Percentiles rank a stretch among this genome's conserved stretches.
These are phyloP conservation scores for Mycena venus DNA, from an alignment of 768 basidiomycete genomes.

Conservation along the genomic window DNA sequence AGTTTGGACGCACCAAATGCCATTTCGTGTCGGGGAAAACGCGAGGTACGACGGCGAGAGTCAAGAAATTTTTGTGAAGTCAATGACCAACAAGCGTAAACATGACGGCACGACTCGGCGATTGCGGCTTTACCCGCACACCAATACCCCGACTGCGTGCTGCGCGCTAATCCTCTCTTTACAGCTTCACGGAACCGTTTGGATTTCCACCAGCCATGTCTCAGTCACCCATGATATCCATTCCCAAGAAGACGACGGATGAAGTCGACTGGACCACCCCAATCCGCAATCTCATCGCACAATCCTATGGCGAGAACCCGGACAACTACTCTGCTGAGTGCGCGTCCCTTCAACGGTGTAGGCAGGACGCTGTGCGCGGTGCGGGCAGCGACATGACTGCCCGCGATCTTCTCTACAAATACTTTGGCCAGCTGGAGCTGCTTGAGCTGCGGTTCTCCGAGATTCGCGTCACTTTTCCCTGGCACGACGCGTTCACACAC, in stretches of 20 bases:
- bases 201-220: constrained; percentile 61
- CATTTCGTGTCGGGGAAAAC: constrained; percentile 37
- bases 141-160: background rate
- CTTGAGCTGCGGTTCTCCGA: constrained; percentile 97
- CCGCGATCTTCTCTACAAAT: constrained; percentile 96
- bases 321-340: constrained; percentile 91
- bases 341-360: constrained; percentile 86
- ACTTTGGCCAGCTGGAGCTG: constrained; percentile 98
- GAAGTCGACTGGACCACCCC: constrained; percentile 97
- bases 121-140: background rate
- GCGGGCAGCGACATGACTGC: constrained; percentile 97
- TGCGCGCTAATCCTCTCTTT: background rate
- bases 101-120: background rate
- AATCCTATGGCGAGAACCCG: constrained; percentile 94
- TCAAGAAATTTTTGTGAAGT: constrained; percentile 34
- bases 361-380: constrained; percentile 96
- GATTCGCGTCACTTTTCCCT: constrained; percentile 95
- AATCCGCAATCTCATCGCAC: constrained; percentile 86
- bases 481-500: constrained; percentile 96
- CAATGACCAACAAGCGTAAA: constrained; percentile 34
- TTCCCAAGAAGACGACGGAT: constrained; percentile 94
- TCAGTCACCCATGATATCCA: constrained; percentile 91
- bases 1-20: constrained; percentile 47
- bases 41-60: background rate
- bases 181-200: no score